These are phyloP conservation scores for Aspergillus bridgeri DNA, from an alignment of 495 filamentous ascomycete species.

Conservation along the genomic window DNA sequence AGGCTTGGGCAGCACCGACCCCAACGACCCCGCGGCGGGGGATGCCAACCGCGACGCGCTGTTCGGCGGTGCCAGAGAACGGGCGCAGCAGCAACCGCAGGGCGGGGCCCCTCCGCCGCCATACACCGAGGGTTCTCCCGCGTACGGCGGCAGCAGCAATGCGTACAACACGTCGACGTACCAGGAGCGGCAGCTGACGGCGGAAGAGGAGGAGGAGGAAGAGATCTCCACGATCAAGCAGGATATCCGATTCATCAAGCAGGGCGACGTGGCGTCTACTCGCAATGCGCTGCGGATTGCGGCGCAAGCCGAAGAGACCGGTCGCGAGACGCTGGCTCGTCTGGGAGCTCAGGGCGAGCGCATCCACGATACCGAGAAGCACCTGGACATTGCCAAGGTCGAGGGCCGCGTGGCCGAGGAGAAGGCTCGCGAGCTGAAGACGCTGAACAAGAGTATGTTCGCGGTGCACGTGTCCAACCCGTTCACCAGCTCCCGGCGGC, in stretches of 20 bases:
- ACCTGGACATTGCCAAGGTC: slow-evolving; percentile 64
- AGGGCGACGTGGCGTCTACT: slow-evolving; percentile 68
- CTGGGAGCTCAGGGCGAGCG: slow-evolving; percentile 73
- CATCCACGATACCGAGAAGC: slow-evolving; percentile 73
- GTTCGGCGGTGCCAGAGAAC: slow-evolving; percentile 62
- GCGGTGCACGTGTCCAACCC: slow-evolving; percentile 72
- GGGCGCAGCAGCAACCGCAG: slow-evolving; percentile 38
- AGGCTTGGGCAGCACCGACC: slow-evolving; percentile 56
- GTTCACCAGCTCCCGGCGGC: slow-evolving; percentile 58
- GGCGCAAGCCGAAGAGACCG: slow-evolving; percentile 68
- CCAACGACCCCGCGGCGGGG: slow-evolving; percentile 43
- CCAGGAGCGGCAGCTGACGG: slow-evolving; percentile 67
- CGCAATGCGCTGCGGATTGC: slow-evolving; percentile 65
- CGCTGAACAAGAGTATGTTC: slow-evolving; percentile 79
- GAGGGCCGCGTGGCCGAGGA: slow-evolving; percentile 71
- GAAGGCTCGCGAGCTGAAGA: slow-evolving; percentile 72
- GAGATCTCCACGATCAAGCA: slow-evolving; percentile 65
- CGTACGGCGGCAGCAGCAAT: slow-evolving; percentile 47
- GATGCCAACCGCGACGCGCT: slow-evolving; percentile 59
- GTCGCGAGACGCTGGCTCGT: slow-evolving; percentile 61
- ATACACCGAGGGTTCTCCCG: slow-evolving; percentile 38
- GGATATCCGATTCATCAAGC: slow-evolving; percentile 72
- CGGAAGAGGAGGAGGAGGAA: slow-evolving; percentile 68
- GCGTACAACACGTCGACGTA: slow-evolving; percentile 57
- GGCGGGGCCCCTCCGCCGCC: slow-evolving; percentile 37